These are phyloP conservation scores for Colletotrichum sansevieriae DNA, from an alignment of 2,329 filamentous ascomycete genomes.

Conservation along the genomic window DNA sequence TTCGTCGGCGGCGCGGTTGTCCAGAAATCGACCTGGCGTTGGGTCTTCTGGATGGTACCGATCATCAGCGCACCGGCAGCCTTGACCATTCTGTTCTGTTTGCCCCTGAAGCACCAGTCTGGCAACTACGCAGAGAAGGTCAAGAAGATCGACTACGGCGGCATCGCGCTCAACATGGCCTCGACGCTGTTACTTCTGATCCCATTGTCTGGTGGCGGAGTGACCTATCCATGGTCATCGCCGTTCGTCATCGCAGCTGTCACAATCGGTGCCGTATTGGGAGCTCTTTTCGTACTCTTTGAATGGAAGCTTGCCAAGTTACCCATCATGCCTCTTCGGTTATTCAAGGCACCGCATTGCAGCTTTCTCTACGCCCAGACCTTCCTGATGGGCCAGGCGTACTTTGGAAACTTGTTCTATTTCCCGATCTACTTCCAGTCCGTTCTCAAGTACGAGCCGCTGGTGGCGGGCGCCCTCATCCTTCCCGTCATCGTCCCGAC, in stretches of 20 bases:
- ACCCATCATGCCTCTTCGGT: slow-evolving; percentile 48
- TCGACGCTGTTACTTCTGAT: slow-evolving; percentile 46
- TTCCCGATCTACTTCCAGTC: slow-evolving; percentile 51
- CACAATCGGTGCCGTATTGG: slow-evolving; percentile 42
- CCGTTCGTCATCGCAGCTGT: slow-evolving; percentile 46
- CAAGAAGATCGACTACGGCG: slow-evolving; percentile 48
- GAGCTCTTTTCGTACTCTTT: slow-evolving; percentile 45
- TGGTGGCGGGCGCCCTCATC: slow-evolving; percentile 49
- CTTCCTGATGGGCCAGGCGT: slow-evolving; percentile 47
- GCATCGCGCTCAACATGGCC: slow-evolving; percentile 47
- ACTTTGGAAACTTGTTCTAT: slow-evolving; percentile 50
- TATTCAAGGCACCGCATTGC: slow-evolving; percentile 45
- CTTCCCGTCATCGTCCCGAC: slow-evolving; percentile 48
- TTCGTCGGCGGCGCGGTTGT: slow-evolving; percentile 50
- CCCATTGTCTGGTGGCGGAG: slow-evolving; percentile 47
- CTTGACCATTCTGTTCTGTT: slow-evolving; percentile 46
- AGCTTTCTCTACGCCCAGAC: slow-evolving; percentile 44
- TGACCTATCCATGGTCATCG: slow-evolving; percentile 47
- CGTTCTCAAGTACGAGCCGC: slow-evolving; percentile 45
- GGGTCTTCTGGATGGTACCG: slow-evolving; percentile 49
- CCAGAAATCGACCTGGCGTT: slow-evolving; percentile 48
- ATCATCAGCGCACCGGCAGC: slow-evolving; percentile 44
- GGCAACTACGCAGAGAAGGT: slow-evolving; percentile 46
- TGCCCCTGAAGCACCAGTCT: slow-evolving; percentile 45
- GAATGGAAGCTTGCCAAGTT: slow-evolving; percentile 48